Base-by-base conservation (phyloP, 148 eudicot species). In the Nyssa sinensis region DNA sequence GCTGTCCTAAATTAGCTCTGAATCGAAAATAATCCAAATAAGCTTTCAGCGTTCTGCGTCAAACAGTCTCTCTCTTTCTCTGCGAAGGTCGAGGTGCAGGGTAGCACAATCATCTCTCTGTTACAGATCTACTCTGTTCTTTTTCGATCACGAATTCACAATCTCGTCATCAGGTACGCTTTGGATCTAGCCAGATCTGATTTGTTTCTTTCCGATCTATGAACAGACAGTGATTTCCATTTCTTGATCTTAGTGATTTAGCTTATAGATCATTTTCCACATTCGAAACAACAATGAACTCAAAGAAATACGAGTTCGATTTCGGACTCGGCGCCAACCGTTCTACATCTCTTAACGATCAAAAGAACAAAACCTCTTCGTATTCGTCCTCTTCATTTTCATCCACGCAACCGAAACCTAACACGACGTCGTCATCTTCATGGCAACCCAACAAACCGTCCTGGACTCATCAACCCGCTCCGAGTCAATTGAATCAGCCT, bases 391-490 rank as follows among this genome's bases (percentile, higher is more conserved):
- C 85, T 29, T 29, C 77, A 13, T 62, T 77, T 41, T 79, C 88
- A 24, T 30, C 77, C 39, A 32, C 87, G 11, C 71, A 78, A 67
- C 58, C 85, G 6, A 85, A 71, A 53, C 73, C 83, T 4, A 72
- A 68, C 37, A 31, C 85, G 23, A 57, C 86, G 72, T 83, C 91
- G 39, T 76, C 83, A n/a, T n/a, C n/a, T n/a, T n/a, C n/a, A 11
- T 84, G 86, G 88, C 96, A 91, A 65, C 93, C 89, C 0, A 86
- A 86, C 31, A 90, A 84, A 62, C 89, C 97, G 5, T 84, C 97
- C 0, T 93, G 96, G 92, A 88, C 93, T 51, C 96, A 91, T 85
- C 92, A 91, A 58, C 98, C 98, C 7, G 90, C 84, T 3, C 77
- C 94, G 64, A 75, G 68, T 76, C 80, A 79, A 44, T 66, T 86